Evolutionary conservation across 331 rosid species (phyloP), one percentile per base, ranked within the genome.

Genomic region (Erythrophleum ivorense): DNA sequence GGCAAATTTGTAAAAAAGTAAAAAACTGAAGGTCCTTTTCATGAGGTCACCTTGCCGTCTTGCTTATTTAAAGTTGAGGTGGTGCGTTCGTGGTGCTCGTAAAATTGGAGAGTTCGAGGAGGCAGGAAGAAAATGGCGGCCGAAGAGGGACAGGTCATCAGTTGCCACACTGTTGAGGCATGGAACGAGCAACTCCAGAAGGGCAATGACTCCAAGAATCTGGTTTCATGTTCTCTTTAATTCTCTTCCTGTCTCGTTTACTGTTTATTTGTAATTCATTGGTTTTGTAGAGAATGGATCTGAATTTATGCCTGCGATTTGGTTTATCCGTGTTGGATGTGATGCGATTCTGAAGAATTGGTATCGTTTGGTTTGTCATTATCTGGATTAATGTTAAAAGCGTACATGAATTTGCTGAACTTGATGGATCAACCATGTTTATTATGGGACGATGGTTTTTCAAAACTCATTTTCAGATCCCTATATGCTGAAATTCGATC

Each of bases 141-240:
- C 0, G 98, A 90, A 80, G 95, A 94, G 86, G 97, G 98, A 71
- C 92, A 89, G 81, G 97, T 95, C 46, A 55, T 95, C 70, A 14
- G 90, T 69, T 85, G 90, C 82, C 94, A 88, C 92, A 78, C 87
- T 31, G 84, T 91, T 33, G 98, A 93, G 48, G 88, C 89, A 41
- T 93, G 99, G 99, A 86, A 62, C 49, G 86, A 89, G 19, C 88
- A 84, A 13, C 95, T 95, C 53, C 86, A 87, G 66, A 89, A 83
- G 87, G 99, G 88, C 79, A 95, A 91, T 70, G 91, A 85, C 13
- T 84, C 92, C 76, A 87, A 91, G 49, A 87, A 89, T 71, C 90
- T 93, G 88, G 97, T 93, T 46, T 74, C 71, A 9, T 6, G 11
- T 60, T 36, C 0, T 57, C 3, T 2, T 46, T 36, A 5, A 5